A percentile compares a stretch with the other conserved stretches of the same genome.
These are phyloP conservation scores for Candida verbasci DNA, from an alignment of 805 yeast genomes.

Conservation along the genomic window DNA sequence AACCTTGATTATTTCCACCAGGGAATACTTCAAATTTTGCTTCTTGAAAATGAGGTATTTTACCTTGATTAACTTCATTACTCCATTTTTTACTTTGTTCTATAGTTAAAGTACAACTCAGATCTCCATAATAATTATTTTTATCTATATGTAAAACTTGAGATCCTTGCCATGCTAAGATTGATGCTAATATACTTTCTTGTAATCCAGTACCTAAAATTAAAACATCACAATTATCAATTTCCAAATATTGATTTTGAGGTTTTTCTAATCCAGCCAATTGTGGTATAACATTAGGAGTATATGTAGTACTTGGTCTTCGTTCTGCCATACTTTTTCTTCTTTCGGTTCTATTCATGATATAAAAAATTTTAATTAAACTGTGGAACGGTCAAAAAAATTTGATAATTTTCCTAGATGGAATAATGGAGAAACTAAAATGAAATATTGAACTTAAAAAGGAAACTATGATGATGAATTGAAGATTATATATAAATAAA, in stretches of 20 bases:
- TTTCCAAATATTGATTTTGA: slow-evolving; percentile 56
- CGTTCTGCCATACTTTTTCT: slow-evolving; percentile 44
- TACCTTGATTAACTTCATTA: slow-evolving; percentile 53
- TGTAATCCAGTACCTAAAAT: slow-evolving; percentile 91
- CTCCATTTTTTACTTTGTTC: slow-evolving; percentile 88
- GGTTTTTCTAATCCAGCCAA: slow-evolving; percentile 79
- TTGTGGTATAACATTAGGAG: slow-evolving; percentile 56
- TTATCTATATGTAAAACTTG: slow-evolving; percentile 85
- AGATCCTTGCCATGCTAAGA: slow-evolving; percentile 98
- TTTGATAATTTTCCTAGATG: too few species aligned
- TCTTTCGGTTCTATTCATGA: slow-evolving; percentile 25
- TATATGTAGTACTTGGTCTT: slow-evolving; percentile 39
- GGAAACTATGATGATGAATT: too few species aligned
- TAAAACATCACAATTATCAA: slow-evolving; percentile 72
- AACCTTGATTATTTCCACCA: slow-evolving; percentile 40
- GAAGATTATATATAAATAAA: too few species aligned
- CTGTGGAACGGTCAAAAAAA: not conserved
- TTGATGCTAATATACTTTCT: slow-evolving; percentile 87
- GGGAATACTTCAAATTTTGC: slow-evolving; percentile 85
- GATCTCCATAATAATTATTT: slow-evolving; percentile 84
- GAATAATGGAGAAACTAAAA: too few species aligned
- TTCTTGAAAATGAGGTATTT: slow-evolving; percentile 48
- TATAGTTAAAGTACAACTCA: slow-evolving; percentile 77
- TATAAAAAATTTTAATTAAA: not conserved
- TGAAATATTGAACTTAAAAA: too few species aligned